Conservation (phyloP, 208 protist species). For the Crithidia brevicula region DNA sequence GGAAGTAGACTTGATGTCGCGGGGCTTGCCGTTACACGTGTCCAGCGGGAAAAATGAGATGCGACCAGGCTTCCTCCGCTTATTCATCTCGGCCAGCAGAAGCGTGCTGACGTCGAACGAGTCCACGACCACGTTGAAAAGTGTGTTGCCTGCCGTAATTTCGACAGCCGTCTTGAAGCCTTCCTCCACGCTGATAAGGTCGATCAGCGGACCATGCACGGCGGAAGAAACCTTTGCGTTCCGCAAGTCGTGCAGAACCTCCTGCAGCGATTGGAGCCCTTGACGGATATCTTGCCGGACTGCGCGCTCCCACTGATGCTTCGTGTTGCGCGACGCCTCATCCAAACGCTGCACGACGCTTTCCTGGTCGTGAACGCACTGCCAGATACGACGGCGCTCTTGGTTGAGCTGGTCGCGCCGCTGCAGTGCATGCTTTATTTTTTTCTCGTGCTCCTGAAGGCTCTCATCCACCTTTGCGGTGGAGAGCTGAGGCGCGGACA, state of each 20-base stretch:
- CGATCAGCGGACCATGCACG: slow-evolving; percentile 96
- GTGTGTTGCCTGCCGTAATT: slow-evolving; percentile 93
- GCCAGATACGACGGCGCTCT: slow-evolving; percentile 79
- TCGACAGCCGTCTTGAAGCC: slow-evolving; percentile 94
- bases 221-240: slow-evolving; percentile 59
- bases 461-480: slow-evolving; percentile 52
- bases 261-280: slow-evolving; percentile 80
- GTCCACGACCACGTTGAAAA: slow-evolving; percentile 99
- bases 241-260: slow-evolving; percentile 67
- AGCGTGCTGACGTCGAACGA: slow-evolving; percentile 91
- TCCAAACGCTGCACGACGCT: slow-evolving; percentile 53
- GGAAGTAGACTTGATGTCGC: slow-evolving; percentile 53
- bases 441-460: slow-evolving; percentile 43
- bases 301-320: slow-evolving; percentile 66
- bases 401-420: slow-evolving; percentile 72
- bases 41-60: slow-evolving; percentile 98
- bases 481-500: slow-evolving; percentile 11
- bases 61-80: slow-evolving; percentile 83
- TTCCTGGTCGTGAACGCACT: slow-evolving; percentile 79
- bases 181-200: slow-evolving; percentile 92
- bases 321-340: slow-evolving; percentile 44
- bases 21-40: slow-evolving; percentile 62
- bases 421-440: slow-evolving; percentile 35
- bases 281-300: slow-evolving; percentile 88
- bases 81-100: slow-evolving; percentile 94